Evolutionary conservation across 1,284 basidiomycete genomes (phyloP).

Genomic region (Puccinia triticina): DNA sequence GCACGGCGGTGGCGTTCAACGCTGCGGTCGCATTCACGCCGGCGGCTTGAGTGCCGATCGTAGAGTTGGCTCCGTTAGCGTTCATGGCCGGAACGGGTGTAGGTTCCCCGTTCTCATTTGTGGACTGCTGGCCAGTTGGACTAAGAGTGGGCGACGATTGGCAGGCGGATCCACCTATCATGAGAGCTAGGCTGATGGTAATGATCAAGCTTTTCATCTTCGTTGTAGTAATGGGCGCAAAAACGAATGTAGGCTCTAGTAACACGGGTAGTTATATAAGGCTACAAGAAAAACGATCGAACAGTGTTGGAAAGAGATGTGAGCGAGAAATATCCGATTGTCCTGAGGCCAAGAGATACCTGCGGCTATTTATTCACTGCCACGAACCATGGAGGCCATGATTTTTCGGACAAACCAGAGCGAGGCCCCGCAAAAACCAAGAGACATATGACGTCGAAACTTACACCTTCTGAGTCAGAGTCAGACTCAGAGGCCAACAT

Average conservation of each 20-base stretch:
- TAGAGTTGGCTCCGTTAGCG: neutral
- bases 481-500: too few species aligned
- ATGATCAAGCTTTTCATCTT: neutral
- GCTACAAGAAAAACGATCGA: too few species aligned
- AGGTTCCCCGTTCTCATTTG: neutral
- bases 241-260: too few species aligned
- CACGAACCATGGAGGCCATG: neutral
- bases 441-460: neutral
- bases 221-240: neutral
- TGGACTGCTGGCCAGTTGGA: neutral
- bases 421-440: conserved; percentile 2
- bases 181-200: neutral
- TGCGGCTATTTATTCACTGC: neutral
- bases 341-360: neutral
- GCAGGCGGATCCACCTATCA: neutral
- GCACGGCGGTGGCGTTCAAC: neutral
- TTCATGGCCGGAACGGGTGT: too few species aligned
- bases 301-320: too few species aligned
- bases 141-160: neutral
- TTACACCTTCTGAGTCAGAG: neutral
- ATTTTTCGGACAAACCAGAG: neutral
- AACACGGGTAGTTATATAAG: too few species aligned
- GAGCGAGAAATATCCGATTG: too few species aligned
- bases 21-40: neutral
- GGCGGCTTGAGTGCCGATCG: neutral